A percentile compares a stretch with the other conserved stretches of the same genome.
Conservation (phyloP, 345 rosid genomes). For the Syzygium aqueum region DNA sequence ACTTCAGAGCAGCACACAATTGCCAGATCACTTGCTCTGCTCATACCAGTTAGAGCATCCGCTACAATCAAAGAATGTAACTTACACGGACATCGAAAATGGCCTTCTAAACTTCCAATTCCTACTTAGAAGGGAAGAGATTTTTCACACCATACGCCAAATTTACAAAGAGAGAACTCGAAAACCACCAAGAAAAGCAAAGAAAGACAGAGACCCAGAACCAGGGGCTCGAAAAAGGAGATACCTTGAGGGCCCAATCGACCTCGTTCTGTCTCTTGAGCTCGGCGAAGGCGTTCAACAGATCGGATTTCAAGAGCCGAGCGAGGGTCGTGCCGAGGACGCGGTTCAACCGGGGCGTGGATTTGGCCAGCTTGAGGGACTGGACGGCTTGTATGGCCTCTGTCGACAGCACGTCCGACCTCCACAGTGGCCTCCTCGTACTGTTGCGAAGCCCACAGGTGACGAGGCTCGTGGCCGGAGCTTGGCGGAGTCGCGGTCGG, state of each 20-base stretch:
- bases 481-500: background rate
- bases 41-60: background rate
- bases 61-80: background rate
- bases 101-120: background rate
- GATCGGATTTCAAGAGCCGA: constrained; percentile 50
- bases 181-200: background rate
- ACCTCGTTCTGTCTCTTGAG: constrained; percentile 39
- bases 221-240: background rate
- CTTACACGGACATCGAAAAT: background rate
- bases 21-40: background rate
- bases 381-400: constrained; percentile 59
- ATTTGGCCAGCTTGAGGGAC: constrained; percentile 46
- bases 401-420: constrained; percentile 36
- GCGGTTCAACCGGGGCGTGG: constrained; percentile 17
- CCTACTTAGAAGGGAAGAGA: background rate
- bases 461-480: constrained; percentile 2
- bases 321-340: constrained; percentile 21
- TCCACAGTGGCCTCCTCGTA: constrained; percentile 24
- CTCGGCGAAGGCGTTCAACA: constrained; percentile 36
- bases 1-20: background rate
- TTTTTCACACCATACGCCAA: background rate
- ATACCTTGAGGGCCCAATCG: constrained; percentile 38
- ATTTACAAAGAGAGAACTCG: background rate
- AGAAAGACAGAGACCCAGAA: background rate
- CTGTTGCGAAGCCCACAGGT: constrained; percentile 36